Conservation (phyloP, 106 monocot genomes). For the Dactylorhiza incarnata region DNA sequence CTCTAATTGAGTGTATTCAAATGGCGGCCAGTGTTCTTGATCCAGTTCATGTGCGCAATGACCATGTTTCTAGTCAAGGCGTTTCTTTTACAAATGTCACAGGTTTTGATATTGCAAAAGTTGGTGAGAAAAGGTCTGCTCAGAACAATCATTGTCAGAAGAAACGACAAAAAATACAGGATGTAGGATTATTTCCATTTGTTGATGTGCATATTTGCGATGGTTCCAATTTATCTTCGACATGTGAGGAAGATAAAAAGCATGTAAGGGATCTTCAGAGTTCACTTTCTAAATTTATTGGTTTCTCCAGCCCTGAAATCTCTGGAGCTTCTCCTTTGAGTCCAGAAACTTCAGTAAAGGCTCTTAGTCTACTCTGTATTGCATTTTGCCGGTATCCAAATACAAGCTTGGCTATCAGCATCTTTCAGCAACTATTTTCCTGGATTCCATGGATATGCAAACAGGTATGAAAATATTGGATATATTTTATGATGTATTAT, state of each 20-base stretch:
- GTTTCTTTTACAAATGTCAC: constrained; percentile 13
- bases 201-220: constrained; percentile 4
- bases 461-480: constrained; percentile 38
- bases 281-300: constrained; percentile 41
- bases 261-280: constrained; percentile 27
- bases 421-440: constrained; percentile 55
- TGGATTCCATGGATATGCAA: constrained; percentile 87
- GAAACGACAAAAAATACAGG: constrained; percentile 52
- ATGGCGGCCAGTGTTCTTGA: constrained; percentile 41
- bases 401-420: constrained; percentile 26
- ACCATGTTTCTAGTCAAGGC: constrained; percentile 11
- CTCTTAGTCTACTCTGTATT: constrained; percentile 58
- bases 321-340: constrained; percentile 16
- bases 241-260: constrained; percentile 17
- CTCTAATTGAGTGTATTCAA: constrained; percentile 65
- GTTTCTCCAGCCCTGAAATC: constrained; percentile 25
- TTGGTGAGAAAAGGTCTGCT: constrained; percentile 54
- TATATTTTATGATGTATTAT: background rate
- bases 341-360: constrained; percentile 42
- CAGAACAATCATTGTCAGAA: constrained; percentile 11
- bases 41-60: constrained; percentile 21
- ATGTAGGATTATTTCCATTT: constrained; percentile 9
- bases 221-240: constrained; percentile 12
- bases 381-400: constrained; percentile 40
- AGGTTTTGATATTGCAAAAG: constrained; percentile 19